These are phyloP conservation scores for Capsicum pubescens DNA, from an alignment of 257 asterid genomes.

Conservation along the genomic window DNA sequence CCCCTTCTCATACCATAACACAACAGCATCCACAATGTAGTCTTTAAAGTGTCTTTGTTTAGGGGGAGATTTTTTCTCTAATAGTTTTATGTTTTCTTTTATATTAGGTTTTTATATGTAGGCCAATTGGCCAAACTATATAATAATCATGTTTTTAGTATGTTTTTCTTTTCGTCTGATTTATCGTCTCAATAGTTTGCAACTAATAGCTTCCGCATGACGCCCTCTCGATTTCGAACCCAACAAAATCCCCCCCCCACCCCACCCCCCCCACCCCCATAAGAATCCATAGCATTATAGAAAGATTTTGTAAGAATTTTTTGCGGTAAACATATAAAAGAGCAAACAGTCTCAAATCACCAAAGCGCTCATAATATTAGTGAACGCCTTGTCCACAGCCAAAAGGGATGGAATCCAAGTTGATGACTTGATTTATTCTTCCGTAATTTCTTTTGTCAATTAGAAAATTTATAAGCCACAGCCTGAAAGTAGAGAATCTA, in stretches of 20 bases:
- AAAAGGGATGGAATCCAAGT: conserved; percentile 14
- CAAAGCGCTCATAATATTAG: neutral
- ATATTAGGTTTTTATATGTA: no score
- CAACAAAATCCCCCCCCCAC: neutral
- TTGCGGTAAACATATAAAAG: neutral
- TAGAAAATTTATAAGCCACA: neutral
- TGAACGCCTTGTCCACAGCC: neutral
- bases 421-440: conserved; percentile 2
- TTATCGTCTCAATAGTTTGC: no score
- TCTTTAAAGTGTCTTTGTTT: no score
- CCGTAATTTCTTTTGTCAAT: neutral
- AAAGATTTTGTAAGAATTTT: neutral
- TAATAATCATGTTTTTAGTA: no score
- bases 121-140: no score
- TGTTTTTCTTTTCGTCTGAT: no score
- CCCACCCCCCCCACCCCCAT: neutral
- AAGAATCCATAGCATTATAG: neutral
- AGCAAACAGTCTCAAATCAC: neutral
- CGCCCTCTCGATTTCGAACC: no score
- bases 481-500: neutral
- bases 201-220: no score
- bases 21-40: no score
- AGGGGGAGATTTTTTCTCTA: no score
- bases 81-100: no score
- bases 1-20: no score